These are phyloP conservation scores for Peniophora sp. DNA, from an alignment of 1,284 basidiomycete species.

Conservation along the genomic window DNA sequence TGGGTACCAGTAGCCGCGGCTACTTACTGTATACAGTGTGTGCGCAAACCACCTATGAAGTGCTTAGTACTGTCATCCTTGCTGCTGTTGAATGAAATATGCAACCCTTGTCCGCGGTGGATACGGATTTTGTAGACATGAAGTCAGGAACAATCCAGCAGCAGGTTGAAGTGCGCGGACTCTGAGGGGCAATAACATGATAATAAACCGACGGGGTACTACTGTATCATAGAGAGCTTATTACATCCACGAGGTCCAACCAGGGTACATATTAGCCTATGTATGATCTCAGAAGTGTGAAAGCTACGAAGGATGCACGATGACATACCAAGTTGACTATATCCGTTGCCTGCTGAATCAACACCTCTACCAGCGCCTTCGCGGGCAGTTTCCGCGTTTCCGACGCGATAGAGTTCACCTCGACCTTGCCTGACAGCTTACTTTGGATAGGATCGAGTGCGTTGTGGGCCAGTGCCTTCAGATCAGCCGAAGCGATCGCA, in stretches of 20 bases:
- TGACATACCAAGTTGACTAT: conserved; percentile 62
- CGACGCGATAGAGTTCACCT: conserved; percentile 41
- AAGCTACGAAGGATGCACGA: background rate
- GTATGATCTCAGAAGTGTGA: conserved; percentile 3
- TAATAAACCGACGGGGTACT: background rate
- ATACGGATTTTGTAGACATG: too few relatives aligned
- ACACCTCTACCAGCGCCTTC: conserved; percentile 80
- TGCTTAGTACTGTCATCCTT: too few relatives aligned
- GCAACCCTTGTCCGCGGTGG: too few relatives aligned
- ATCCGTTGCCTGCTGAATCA: conserved; percentile 85
- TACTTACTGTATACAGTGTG: too few relatives aligned
- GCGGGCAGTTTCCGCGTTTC: conserved; percentile 64
- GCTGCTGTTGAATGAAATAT: too few relatives aligned
- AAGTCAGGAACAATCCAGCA: too few relatives aligned
- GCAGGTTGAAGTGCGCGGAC: too few relatives aligned
- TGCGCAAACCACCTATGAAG: too few relatives aligned
- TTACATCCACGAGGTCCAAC: conserved; percentile 83
- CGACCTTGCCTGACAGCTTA: conserved; percentile 70
- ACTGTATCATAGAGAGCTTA: background rate
- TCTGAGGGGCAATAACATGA: too few relatives aligned
- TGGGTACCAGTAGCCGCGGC: too few relatives aligned
- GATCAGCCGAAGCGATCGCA: conserved; percentile 40
- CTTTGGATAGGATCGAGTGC: conserved; percentile 76
- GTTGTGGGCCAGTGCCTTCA: conserved; percentile 61
- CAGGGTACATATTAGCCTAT: conserved; percentile 74